A percentile compares a stretch with the other conserved stretches of the same genome.
Evolutionary conservation across 768 basidiomycete species (phyloP).

Genomic region (Chiua virens): DNA sequence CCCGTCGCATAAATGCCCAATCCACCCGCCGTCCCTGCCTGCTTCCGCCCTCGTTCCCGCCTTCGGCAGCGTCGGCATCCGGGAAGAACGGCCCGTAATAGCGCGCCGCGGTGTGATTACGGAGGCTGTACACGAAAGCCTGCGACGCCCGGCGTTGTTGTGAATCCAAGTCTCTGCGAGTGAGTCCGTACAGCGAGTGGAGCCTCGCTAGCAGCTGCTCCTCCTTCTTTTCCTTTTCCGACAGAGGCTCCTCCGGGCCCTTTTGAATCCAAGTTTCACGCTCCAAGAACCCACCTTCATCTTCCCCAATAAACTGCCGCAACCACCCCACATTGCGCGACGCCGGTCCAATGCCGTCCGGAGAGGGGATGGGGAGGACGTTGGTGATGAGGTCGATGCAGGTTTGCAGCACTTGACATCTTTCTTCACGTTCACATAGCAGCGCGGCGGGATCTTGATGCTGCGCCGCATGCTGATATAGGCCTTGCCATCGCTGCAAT

Average conservation of each 20-base stretch:
- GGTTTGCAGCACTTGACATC: constrained; percentile 43
- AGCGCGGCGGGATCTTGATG: constrained; percentile 2
- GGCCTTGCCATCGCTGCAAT: constrained; percentile 25
- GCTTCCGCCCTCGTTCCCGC: constrained; percentile 26
- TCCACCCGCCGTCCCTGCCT: constrained; percentile 36
- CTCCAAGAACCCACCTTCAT: constrained; percentile 48
- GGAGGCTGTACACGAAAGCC: constrained; percentile 61
- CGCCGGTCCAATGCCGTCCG: constrained; percentile 27
- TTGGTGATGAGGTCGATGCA: constrained; percentile 49
- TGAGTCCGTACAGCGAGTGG: constrained; percentile 59
- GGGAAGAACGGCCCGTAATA: constrained; percentile 57
- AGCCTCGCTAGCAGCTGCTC: constrained; percentile 48
- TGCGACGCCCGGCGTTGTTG: constrained; percentile 41
- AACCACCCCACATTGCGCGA: constrained; percentile 57
- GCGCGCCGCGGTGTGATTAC: constrained; percentile 51
- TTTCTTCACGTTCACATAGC: constrained; percentile 44
- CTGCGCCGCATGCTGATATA: no score
- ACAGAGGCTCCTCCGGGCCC: constrained; percentile 8
- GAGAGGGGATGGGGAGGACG: constrained; percentile 37
- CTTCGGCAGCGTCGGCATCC: background rate
- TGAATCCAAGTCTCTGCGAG: constrained; percentile 39
- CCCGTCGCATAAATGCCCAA: constrained; percentile 57
- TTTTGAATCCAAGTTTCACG: constrained; percentile 9
- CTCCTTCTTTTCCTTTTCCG: constrained; percentile 42
- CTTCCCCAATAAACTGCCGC: constrained; percentile 40